A percentile compares a stretch with the other conserved stretches of the same genome.
Evolutionary conservation across 768 basidiomycete genomes (phyloP).

Genomic region (Mycena olivaceomarginata): DNA sequence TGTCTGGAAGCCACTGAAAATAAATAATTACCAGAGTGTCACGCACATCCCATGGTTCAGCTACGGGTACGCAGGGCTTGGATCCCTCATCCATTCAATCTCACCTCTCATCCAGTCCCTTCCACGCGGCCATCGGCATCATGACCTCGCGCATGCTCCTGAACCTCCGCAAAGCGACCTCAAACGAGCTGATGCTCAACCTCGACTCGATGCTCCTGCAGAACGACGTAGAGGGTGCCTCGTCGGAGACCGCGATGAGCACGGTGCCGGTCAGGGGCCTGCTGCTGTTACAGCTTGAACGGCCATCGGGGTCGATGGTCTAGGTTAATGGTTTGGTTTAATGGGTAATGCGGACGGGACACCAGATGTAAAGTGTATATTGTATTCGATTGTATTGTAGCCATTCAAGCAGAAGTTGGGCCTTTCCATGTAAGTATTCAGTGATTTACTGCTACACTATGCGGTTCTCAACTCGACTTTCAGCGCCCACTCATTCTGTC

Average conservation of each 20-base stretch:
- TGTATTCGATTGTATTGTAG: neutral
- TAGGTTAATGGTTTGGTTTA: neutral
- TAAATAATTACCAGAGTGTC: constrained; percentile 56
- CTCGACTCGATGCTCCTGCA: neutral
- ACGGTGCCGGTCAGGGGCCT: neutral
- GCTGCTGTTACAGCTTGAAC: neutral
- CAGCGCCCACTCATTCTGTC: no score
- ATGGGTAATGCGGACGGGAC: neutral
- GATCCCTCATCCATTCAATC: neutral
- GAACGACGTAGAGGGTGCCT: neutral
- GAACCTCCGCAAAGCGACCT: constrained; percentile 61
- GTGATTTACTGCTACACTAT: neutral
- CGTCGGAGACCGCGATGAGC: neutral
- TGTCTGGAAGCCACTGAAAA: neutral
- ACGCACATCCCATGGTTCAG: constrained; percentile 72
- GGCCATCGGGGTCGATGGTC: neutral
- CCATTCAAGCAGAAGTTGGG: neutral
- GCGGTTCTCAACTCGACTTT: neutral
- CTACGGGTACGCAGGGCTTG: constrained; percentile 55
- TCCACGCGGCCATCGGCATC: constrained; percentile 69
- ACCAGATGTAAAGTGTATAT: neutral
- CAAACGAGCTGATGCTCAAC: neutral
- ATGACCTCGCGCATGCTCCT: constrained; percentile 68
- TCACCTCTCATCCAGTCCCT: constrained; percentile 55
- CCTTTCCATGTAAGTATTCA: neutral